Conservation (phyloP, 108 stramenopile species). For the Pseudonitzschia pungens region DNA sequence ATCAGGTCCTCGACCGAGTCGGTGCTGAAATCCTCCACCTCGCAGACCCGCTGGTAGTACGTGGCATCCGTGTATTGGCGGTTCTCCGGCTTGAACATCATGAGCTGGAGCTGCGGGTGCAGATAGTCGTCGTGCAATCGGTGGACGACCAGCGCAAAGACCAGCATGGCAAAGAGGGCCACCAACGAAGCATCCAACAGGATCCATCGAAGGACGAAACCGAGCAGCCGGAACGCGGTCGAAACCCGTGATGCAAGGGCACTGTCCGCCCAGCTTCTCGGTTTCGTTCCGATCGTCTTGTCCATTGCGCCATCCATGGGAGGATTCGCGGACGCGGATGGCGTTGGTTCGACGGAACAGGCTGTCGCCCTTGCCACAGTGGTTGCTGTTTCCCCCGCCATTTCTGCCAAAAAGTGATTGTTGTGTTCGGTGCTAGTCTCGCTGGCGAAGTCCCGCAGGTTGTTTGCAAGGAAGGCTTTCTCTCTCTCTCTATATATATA, state of each 20-base stretch:
- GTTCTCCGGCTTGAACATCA: slow-evolving; percentile 32
- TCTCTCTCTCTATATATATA: no score
- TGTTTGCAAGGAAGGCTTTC: no score
- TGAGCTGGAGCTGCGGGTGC: slow-evolving; percentile 36
- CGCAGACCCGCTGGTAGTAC: slow-evolving; percentile 51
- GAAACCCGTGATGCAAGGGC: background rate
- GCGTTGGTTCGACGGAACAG: no score
- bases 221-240: background rate
- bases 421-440: no score
- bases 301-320: no score
- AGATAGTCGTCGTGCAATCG: slow-evolving; percentile 45
- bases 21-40: slow-evolving; percentile 44
- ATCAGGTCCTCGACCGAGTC: slow-evolving; percentile 30
- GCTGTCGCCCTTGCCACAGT: no score
- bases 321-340: no score
- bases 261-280: no score
- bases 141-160: slow-evolving; percentile 26
- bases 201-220: slow-evolving; percentile 1
- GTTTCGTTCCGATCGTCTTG: no score
- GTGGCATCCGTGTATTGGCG: slow-evolving; percentile 39
- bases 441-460: no score
- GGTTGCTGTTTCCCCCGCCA: no score
- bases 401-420: no score
- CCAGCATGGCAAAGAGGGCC: slow-evolving; percentile 18
- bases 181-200: slow-evolving; percentile 1